These are phyloP conservation scores for Parmales sp. DNA, from an alignment of 108 stramenopile genomes.

Conservation along the genomic window DNA sequence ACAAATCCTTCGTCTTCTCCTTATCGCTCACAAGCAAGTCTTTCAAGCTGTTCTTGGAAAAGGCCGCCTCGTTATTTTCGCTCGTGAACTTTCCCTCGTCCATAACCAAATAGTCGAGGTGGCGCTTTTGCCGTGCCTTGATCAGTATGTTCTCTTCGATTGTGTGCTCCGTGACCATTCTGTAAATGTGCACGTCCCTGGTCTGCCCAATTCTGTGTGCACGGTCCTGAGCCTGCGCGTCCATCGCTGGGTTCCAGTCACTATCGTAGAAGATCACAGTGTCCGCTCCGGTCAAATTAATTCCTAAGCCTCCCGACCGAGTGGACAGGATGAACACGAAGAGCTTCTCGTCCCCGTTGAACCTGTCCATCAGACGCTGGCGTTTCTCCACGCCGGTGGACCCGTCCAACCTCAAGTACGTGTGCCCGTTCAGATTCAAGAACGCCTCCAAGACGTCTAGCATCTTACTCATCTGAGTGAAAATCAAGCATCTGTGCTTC, in stretches of 20 bases:
- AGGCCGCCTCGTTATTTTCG: conserved; percentile 40
- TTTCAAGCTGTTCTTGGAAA: conserved; percentile 52
- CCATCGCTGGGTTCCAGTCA: conserved; percentile 99
- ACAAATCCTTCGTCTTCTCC: conserved; percentile 24
- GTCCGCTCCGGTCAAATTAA: conserved; percentile 91
- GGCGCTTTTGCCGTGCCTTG: conserved; percentile 84
- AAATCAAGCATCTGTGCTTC: conserved; percentile 88
- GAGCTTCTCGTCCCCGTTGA: conserved; percentile 75
- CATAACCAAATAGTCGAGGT: conserved; percentile 88
- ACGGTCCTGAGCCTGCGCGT: conserved; percentile 91
- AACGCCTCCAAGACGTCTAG: conserved; percentile 91
- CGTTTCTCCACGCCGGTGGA: conserved; percentile 83
- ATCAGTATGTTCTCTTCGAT: conserved; percentile 96
- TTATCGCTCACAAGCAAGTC: conserved; percentile 51
- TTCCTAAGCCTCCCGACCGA: conserved; percentile 87
- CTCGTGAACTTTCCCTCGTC: conserved; percentile 84
- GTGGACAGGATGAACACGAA: conserved; percentile 91
- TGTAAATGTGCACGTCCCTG: conserved; percentile 91
- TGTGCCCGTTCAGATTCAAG: conserved; percentile 56
- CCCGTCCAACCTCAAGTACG: conserved; percentile 73
- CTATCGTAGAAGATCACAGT: conserved; percentile 93
- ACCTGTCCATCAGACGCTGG: conserved; percentile 88
- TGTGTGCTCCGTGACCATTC: conserved; percentile 81
- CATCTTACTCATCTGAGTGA: conserved; percentile 90
- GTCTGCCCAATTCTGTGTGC: conserved; percentile 97